phyloP scores from a whole-genome alignment of 140 eudicot genomes.

The Stevia rebaudiana region DNA sequence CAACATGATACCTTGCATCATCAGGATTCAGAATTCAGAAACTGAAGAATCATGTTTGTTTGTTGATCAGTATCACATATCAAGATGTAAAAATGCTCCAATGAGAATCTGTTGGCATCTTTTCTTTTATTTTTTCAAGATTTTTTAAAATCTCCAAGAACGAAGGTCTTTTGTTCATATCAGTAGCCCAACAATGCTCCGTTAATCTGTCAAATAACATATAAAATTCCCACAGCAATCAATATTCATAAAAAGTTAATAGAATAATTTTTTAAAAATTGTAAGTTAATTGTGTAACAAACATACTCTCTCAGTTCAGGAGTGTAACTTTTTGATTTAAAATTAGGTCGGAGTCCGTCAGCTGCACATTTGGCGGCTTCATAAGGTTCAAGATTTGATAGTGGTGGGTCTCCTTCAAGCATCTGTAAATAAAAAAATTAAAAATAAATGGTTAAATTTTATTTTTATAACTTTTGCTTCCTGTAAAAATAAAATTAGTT shows the following conservation, averaged over 20 bases:
- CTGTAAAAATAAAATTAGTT: neutral
- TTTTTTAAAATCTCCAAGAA: slow-evolving; percentile 74
- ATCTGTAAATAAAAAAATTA: slow-evolving; percentile 47
- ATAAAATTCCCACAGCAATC: neutral
- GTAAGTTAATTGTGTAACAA: neutral
- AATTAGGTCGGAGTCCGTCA: slow-evolving; percentile 81
- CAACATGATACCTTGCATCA: slow-evolving; percentile 13
- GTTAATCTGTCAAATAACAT: slow-evolving; percentile 46
- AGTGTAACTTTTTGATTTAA: slow-evolving; percentile 56
- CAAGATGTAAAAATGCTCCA: slow-evolving; percentile 62
- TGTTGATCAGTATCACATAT: slow-evolving; percentile 11
- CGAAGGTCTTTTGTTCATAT: slow-evolving; percentile 83
- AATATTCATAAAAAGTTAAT: too few relatives aligned
- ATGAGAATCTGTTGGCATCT: slow-evolving; percentile 49
- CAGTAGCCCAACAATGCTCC: slow-evolving; percentile 83
- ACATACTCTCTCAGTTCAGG: slow-evolving; percentile 81
- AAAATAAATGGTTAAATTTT: slow-evolving; percentile 4
- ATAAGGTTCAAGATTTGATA: slow-evolving; percentile 78
- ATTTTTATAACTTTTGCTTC: neutral
- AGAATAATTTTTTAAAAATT: too few relatives aligned
- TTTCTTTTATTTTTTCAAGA: slow-evolving; percentile 75
- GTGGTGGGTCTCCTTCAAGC: slow-evolving; percentile 97
- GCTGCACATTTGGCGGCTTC: slow-evolving; percentile 94
- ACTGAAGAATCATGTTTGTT: slow-evolving; percentile 14
- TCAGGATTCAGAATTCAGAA: slow-evolving; percentile 5